These are phyloP conservation scores for Lepraria neglecta DNA, from an alignment of 495 filamentous ascomycete genomes.

Conservation along the genomic window DNA sequence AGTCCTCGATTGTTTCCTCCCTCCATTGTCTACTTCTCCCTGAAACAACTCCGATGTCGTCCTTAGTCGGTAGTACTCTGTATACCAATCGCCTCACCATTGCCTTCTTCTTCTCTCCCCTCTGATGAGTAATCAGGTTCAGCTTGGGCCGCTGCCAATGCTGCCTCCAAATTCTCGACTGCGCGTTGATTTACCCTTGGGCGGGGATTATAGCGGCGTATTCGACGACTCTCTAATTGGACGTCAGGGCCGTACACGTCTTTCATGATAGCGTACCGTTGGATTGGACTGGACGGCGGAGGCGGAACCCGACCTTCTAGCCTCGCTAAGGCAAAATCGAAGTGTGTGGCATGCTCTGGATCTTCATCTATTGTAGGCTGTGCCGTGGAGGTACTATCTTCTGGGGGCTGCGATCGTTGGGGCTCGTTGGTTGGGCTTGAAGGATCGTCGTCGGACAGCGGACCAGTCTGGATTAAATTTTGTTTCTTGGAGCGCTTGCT, in stretches of 20 bases:
- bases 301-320: conserved; percentile 11
- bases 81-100: too few relatives aligned
- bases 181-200: too few relatives aligned
- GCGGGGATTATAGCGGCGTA: neutral
- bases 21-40: too few relatives aligned
- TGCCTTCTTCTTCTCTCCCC: too few relatives aligned
- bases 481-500: too few relatives aligned
- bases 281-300: neutral
- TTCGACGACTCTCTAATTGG: neutral
- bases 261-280: neutral
- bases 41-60: too few relatives aligned
- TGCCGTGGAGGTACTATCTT: neutral
- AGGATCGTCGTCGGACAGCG: neutral
- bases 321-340: conserved; percentile 8
- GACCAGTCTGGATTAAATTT: neutral
- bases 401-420: neutral
- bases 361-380: neutral
- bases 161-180: too few relatives aligned
- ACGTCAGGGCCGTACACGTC: conserved; percentile 1
- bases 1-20: too few relatives aligned
- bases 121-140: too few relatives aligned
- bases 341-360: neutral
- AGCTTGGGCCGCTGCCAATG: too few relatives aligned
- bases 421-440: neutral
- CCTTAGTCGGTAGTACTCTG: too few relatives aligned